A percentile compares a stretch with the other conserved stretches of the same genome.
These are phyloP conservation scores for Triticum urartu DNA, from an alignment of 176 grass and related monocot genomes.

Conservation along the genomic window DNA sequence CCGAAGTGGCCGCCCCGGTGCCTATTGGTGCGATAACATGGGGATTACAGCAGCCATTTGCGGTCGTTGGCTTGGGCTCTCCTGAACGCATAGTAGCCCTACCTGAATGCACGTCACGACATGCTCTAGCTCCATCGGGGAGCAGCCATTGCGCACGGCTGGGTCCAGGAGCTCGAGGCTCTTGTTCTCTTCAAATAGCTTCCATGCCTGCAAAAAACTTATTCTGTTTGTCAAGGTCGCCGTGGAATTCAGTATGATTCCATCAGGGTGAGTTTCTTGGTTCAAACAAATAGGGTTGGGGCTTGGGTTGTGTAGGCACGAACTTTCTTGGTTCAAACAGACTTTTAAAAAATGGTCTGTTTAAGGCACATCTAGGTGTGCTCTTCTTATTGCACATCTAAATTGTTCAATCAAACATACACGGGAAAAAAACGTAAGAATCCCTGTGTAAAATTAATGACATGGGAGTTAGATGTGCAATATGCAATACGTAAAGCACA, in stretches of 20 bases:
- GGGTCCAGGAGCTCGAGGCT: constrained; percentile 18
- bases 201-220: constrained; percentile 29
- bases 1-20: background rate
- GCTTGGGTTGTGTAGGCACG: background rate
- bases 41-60: constrained; percentile 28
- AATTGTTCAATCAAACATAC: too few species aligned
- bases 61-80: constrained; percentile 32
- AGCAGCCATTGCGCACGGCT: constrained; percentile 11
- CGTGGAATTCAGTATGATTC: background rate
- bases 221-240: background rate
- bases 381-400: too few species aligned
- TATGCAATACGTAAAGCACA: too few species aligned
- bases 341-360: background rate
- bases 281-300: background rate
- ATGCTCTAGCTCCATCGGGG: constrained; percentile 4
- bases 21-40: constrained; percentile 25
- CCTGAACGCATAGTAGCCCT: constrained; percentile 43
- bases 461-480: too few species aligned
- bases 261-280: background rate
- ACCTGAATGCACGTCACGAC: constrained; percentile 36
- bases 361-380: too few species aligned
- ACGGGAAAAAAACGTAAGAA: too few species aligned
- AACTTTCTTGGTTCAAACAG: too few species aligned
- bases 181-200: constrained; percentile 24
- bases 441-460: too few species aligned